These are phyloP conservation scores for Botrytis fabae DNA, from an alignment of 2,329 filamentous ascomycete species.

Conservation along the genomic window DNA sequence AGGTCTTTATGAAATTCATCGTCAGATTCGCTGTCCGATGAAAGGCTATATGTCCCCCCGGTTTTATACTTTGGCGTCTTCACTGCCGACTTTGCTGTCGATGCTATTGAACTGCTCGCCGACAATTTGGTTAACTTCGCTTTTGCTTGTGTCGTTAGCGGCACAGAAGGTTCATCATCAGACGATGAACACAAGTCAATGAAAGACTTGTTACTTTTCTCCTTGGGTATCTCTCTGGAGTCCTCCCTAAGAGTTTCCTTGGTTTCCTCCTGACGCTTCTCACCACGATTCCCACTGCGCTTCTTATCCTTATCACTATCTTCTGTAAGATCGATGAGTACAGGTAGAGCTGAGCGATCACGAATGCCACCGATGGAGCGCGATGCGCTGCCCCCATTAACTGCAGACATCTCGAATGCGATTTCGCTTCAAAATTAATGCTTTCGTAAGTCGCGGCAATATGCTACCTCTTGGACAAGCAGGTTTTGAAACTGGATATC, in stretches of 20 bases:
- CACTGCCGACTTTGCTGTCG: not conserved
- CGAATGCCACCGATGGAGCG: not conserved
- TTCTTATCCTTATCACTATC: not conserved
- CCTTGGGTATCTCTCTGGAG: not conserved
- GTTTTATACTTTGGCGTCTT: not conserved
- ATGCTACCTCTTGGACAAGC: not conserved
- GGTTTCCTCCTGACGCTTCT: not conserved
- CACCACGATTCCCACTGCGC: not conserved
- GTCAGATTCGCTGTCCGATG: not conserved
- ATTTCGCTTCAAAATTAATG: not conserved
- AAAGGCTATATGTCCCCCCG: conserved; percentile 12
- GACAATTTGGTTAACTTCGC: not conserved
- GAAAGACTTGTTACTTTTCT: not conserved
- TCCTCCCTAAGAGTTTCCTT: not conserved
- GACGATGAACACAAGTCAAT: conserved; percentile 7
- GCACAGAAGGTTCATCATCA: not conserved
- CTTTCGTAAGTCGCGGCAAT: not conserved
- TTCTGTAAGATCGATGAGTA: not conserved
- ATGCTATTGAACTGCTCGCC: not conserved
- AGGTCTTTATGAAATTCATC: not conserved
- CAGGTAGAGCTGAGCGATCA: not conserved
- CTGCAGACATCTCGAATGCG: not conserved
- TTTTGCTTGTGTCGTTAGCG: not conserved
- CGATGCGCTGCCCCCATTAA: not conserved
- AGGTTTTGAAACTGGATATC: not conserved